These are phyloP conservation scores for Trichomonas vaginalis DNA, from an alignment of 208 protist species.

Conservation along the genomic window DNA sequence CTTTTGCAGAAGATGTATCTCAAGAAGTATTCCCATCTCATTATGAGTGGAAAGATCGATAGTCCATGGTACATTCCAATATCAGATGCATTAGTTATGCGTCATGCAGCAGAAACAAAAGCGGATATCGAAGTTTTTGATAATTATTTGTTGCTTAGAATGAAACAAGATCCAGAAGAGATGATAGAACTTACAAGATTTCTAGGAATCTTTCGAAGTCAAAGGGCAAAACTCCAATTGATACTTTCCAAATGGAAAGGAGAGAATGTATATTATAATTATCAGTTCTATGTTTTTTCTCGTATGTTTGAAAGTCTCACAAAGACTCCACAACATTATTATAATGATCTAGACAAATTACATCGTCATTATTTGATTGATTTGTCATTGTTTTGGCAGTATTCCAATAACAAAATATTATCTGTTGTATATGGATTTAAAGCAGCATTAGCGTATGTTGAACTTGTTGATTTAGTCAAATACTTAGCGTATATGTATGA, in stretches of 20 bases:
- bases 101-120: neutral
- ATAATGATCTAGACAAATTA: neutral
- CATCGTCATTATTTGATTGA: neutral
- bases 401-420: neutral
- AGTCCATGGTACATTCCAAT: neutral
- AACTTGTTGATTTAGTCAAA: neutral
- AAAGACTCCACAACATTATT: neutral
- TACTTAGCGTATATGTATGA: neutral
- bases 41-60: neutral
- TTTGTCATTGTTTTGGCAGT: neutral
- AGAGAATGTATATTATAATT: neutral
- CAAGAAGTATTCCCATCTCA: neutral
- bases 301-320: neutral
- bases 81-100: neutral
- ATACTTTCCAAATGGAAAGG: neutral
- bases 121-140: neutral
- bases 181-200: neutral
- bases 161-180: neutral
- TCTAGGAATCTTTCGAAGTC: neutral
- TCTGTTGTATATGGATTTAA: neutral
- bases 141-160: neutral
- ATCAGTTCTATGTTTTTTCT: neutral
- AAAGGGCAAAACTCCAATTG: neutral
- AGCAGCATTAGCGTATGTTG: neutral
- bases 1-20: neutral